Percentiles rank a stretch among this genome's conserved stretches.
Evolutionary conservation across 306 rosid species (phyloP).

Genomic region (Parietaria judaica): DNA sequence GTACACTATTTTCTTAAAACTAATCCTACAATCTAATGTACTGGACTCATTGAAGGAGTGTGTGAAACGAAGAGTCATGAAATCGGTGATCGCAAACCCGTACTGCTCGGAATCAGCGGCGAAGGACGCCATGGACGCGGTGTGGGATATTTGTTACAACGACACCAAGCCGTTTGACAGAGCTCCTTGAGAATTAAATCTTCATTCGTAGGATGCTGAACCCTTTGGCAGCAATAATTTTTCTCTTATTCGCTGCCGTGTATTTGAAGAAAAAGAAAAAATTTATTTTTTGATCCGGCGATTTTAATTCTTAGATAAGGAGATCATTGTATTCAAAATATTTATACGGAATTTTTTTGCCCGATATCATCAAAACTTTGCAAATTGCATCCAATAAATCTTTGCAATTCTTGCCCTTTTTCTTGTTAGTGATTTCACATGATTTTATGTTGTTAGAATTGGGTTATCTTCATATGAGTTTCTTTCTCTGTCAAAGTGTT

Average conservation of each 20-base stretch:
- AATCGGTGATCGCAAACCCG: conserved; percentile 51
- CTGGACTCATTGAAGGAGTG: conserved; percentile 56
- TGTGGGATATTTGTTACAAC: conserved; percentile 85
- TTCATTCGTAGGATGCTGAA: conserved; percentile 9
- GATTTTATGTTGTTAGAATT: not conserved
- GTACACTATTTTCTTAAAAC: not conserved
- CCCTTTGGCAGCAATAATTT: conserved; percentile 17
- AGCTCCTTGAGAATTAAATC: conserved; percentile 45
- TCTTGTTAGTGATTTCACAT: not conserved
- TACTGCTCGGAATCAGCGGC: conserved; percentile 49
- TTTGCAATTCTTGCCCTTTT: conserved; percentile 6
- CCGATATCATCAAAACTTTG: conserved; percentile 5
- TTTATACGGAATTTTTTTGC: conserved; percentile 1
- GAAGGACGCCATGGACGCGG: conserved; percentile 83
- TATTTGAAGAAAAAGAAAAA: conserved; percentile 7
- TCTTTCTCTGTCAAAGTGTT: no score
- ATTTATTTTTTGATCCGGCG: conserved; percentile 9
- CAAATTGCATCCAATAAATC: not conserved
- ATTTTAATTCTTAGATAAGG: not conserved
- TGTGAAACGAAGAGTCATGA: conserved; percentile 73
- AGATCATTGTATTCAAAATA: not conserved
- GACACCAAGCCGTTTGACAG: conserved; percentile 74
- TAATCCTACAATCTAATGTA: conserved; percentile 2
- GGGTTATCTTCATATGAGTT: conserved; percentile 5
- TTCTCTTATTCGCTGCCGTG: conserved; percentile 11